Percentiles rank a stretch among this genome's conserved stretches.
These are phyloP conservation scores for Plasmodium inui DNA, from an alignment of 169 alveolate species.

Conservation along the genomic window DNA sequence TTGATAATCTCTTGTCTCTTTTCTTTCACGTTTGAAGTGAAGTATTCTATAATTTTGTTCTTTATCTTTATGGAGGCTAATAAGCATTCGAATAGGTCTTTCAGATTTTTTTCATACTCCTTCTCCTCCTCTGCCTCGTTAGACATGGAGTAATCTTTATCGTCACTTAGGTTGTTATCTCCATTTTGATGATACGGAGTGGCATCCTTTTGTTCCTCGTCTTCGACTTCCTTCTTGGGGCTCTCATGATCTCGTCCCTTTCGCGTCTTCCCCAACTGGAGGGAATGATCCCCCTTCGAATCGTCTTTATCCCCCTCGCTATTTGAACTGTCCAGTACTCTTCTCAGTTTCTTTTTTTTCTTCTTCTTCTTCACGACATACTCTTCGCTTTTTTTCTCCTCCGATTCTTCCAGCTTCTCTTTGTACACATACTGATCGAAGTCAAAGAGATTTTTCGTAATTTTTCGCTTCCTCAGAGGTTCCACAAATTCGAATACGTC, in stretches of 20 bases:
- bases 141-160: not conserved
- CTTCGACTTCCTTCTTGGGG: not conserved
- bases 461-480: constrained; percentile 58
- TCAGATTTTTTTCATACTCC: constrained; percentile 39
- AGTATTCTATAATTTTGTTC: constrained; percentile 61
- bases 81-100: constrained; percentile 28
- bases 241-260: not conserved
- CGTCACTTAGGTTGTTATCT: not conserved
- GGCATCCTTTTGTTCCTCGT: not conserved
- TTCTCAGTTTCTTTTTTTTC: constrained; percentile 53
- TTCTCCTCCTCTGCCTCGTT: not conserved
- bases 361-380: constrained; percentile 36
- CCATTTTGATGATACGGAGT: not conserved
- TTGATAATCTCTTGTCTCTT: constrained; percentile 46
- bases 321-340: constrained; percentile 52
- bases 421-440: constrained; percentile 60
- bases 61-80: constrained; percentile 26
- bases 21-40: constrained; percentile 16
- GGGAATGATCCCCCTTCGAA: not conserved
- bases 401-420: constrained; percentile 23
- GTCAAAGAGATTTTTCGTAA: constrained; percentile 40
- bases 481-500: constrained; percentile 70
- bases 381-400: constrained; percentile 20
- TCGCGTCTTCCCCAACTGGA: not conserved
- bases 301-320: constrained; percentile 26